A percentile compares a stretch with the other conserved stretches of the same genome.
phyloP scores from a whole-genome alignment of 192 early-diverging fungal genomes.

The Podila epigama region DNA sequence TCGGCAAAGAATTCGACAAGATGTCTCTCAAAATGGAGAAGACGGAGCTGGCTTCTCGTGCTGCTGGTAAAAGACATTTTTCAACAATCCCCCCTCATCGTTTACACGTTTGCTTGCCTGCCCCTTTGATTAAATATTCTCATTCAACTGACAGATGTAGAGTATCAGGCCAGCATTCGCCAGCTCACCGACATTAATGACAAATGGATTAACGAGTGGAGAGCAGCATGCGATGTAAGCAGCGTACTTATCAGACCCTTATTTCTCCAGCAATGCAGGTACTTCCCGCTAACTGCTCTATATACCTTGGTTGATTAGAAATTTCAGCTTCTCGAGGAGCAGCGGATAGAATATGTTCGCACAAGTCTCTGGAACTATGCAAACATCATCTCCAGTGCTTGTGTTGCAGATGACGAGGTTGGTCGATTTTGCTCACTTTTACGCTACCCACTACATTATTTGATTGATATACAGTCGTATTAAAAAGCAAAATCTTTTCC shows the following conservation, averaged over 20 bases:
- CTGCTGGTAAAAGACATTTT: conserved; percentile 32
- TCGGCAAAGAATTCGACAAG: conserved; percentile 54
- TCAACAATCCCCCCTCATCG: neutral
- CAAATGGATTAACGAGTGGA: conserved; percentile 64
- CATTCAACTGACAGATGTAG: conserved; percentile 45
- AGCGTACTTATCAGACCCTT: neutral
- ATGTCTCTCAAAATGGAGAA: conserved; percentile 52
- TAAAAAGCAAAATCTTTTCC: neutral
- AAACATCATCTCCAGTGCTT: conserved; percentile 75
- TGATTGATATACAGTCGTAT: neutral
- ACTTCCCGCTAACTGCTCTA: too few relatives aligned
- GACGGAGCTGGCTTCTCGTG: conserved; percentile 42
- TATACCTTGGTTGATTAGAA: too few relatives aligned
- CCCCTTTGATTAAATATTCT: too few relatives aligned
- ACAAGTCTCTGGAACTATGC: conserved; percentile 73
- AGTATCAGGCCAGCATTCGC: conserved; percentile 60
- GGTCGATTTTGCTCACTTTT: neutral
- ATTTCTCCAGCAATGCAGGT: neutral
- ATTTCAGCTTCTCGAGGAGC: conserved; percentile 76
- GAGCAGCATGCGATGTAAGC: conserved; percentile 62
- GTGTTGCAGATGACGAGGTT: conserved; percentile 75
- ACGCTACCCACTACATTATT: neutral
- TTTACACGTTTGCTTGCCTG: too few relatives aligned
- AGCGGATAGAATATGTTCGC: conserved; percentile 73
- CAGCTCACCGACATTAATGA: conserved; percentile 53